Evolutionary conservation across 2,329 filamentous ascomycete genomes (phyloP).

Genomic region (Calonectria montana): DNA sequence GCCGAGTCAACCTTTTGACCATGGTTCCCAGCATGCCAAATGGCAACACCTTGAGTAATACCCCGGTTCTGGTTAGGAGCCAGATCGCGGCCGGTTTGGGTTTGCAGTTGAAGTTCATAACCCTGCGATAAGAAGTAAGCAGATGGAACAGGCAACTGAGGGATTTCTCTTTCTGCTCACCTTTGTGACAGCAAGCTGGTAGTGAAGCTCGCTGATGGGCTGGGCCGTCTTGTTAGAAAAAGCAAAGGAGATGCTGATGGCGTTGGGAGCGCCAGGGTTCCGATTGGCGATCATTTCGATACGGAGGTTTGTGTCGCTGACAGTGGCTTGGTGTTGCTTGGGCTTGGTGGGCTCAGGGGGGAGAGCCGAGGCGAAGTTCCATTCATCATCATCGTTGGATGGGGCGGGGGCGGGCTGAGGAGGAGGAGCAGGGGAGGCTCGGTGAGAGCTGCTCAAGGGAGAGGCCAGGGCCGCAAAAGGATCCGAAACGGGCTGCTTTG

Average conservation of each 20-base stretch:
- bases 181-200: slow-evolving; percentile 94
- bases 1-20: slow-evolving; percentile 78
- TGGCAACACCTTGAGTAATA: slow-evolving; percentile 82
- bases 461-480: slow-evolving; percentile 64
- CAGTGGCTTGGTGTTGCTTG: slow-evolving; percentile 70
- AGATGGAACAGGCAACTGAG: background rate
- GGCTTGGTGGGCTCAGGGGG: slow-evolving; percentile 70
- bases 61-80: slow-evolving; percentile 78
- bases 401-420: slow-evolving; percentile 42
- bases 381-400: slow-evolving; percentile 83
- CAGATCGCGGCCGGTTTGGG: slow-evolving; percentile 84
- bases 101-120: slow-evolving; percentile 83
- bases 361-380: slow-evolving; percentile 90
- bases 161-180: slow-evolving; percentile 57
- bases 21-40: slow-evolving; percentile 78
- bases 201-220: slow-evolving; percentile 82
- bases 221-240: slow-evolving; percentile 85
- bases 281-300: slow-evolving; percentile 80
- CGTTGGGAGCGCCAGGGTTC: slow-evolving; percentile 60
- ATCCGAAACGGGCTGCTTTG: slow-evolving; percentile 56
- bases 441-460: slow-evolving; percentile 38
- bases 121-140: slow-evolving; percentile 62
- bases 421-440: slow-evolving; percentile 40
- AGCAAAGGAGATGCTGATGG: slow-evolving; percentile 78
- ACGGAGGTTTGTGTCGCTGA: slow-evolving; percentile 77